Conservation (phyloP, 2,329 filamentous ascomycete species). For the Sclerotinia trifoliorum region DNA sequence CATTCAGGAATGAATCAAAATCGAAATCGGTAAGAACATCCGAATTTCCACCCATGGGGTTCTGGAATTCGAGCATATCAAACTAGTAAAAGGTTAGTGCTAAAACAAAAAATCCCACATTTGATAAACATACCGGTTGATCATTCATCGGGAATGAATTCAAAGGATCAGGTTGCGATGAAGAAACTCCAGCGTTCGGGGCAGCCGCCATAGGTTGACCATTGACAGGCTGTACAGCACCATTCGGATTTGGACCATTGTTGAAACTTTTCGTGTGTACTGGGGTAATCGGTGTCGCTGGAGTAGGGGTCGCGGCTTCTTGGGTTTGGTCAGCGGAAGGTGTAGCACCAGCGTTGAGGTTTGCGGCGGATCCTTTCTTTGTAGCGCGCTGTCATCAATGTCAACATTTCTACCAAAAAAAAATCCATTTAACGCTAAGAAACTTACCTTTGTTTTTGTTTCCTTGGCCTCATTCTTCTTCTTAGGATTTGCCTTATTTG, state of each 20-base stretch:
- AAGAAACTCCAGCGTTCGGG: slow-evolving; percentile 44
- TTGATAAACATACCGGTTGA: slow-evolving; percentile 27
- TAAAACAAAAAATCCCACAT: background rate
- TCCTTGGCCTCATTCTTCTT: slow-evolving; percentile 87
- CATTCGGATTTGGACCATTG: slow-evolving; percentile 44
- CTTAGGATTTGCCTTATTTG: slow-evolving; percentile 71
- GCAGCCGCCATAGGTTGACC: slow-evolving; percentile 45
- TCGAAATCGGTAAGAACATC: slow-evolving; percentile 67
- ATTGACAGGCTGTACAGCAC: slow-evolving; percentile 44
- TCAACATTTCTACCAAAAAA: slow-evolving; percentile 41
- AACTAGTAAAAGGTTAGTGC: slow-evolving; percentile 27
- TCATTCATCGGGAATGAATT: slow-evolving; percentile 50
- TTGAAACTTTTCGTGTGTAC: slow-evolving; percentile 51
- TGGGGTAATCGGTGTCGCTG: slow-evolving; percentile 64
- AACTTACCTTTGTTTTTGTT: slow-evolving; percentile 65
- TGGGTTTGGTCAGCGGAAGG: slow-evolving; percentile 55
- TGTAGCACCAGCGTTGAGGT: slow-evolving; percentile 53
- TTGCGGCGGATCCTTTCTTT: slow-evolving; percentile 64
- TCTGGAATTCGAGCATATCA: slow-evolving; percentile 53
- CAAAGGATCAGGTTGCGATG: slow-evolving; percentile 49
- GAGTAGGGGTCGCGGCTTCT: slow-evolving; percentile 59
- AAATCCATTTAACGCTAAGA: slow-evolving; percentile 38
- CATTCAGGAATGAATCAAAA: slow-evolving; percentile 66
- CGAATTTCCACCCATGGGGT: slow-evolving; percentile 49
- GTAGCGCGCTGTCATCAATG: slow-evolving; percentile 40